Percentiles rank a stretch among this genome's conserved stretches.
These are phyloP conservation scores for Helotiales sp. DNA, from an alignment of 2,329 filamentous ascomycete species.

Conservation along the genomic window DNA sequence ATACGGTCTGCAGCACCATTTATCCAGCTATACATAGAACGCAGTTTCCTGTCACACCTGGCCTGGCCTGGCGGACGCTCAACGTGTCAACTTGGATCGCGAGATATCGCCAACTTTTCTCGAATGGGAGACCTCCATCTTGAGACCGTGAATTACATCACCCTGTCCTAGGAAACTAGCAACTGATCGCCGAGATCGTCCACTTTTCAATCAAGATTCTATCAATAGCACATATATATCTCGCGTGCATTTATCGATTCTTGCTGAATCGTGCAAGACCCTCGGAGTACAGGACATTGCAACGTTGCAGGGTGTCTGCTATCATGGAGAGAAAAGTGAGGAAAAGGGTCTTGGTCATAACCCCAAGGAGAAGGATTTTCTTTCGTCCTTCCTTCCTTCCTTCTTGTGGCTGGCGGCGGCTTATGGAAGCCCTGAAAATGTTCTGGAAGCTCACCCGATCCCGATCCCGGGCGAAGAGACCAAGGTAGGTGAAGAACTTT, in stretches of 20 bases:
- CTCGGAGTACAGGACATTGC: not conserved
- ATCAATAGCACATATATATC: not conserved
- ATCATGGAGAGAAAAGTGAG: not conserved
- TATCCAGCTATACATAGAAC: conserved; percentile 1
- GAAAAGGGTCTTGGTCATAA: not conserved
- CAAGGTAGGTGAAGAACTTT: too few species aligned
- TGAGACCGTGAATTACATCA: not conserved
- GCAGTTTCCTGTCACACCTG: not conserved
- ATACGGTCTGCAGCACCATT: conserved; percentile 5
- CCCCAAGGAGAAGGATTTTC: not conserved
- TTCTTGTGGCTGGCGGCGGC: not conserved
- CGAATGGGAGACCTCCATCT: not conserved
- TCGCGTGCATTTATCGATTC: not conserved
- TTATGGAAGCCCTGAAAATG: not conserved
- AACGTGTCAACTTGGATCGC: not conserved
- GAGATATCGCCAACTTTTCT: not conserved
- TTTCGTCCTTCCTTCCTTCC: not conserved
- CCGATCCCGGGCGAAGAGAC: too few species aligned
- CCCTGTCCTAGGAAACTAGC: not conserved
- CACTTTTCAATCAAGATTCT: not conserved
- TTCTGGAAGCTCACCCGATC: not conserved
- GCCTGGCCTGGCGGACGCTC: not conserved
- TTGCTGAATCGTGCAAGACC: not conserved
- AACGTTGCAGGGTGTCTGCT: not conserved
- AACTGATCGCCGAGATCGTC: conserved; percentile 1